A percentile compares a stretch with the other conserved stretches of the same genome.
Evolutionary conservation across 139 green algal species (phyloP).

Genomic region (Limnomonas spitsbergensis): DNA sequence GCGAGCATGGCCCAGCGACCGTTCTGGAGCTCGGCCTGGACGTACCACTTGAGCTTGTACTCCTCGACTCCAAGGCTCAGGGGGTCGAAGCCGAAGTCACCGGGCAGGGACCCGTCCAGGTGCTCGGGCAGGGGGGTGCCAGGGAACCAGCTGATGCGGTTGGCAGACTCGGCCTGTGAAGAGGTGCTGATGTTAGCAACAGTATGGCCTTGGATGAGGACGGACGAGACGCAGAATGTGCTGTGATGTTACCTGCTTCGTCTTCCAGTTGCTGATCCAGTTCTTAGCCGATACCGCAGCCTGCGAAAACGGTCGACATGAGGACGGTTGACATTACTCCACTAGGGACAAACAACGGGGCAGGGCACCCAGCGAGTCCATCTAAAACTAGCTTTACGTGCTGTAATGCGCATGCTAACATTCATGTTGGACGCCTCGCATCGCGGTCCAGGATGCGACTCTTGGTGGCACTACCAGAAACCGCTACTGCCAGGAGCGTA

Average conservation of each 20-base stretch:
- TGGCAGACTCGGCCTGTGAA: background rate
- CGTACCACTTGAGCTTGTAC: slow-evolving; percentile 45
- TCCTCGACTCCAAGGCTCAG: slow-evolving; percentile 27
- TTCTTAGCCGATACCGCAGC: background rate
- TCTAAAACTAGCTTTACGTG: background rate
- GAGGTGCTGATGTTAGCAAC: background rate
- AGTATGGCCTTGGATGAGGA: background rate
- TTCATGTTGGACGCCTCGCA: background rate
- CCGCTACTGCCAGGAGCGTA: no score
- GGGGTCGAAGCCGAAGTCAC: slow-evolving; percentile 76
- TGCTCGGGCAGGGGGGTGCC: slow-evolving; percentile 40
- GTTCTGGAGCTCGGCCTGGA: slow-evolving; percentile 83
- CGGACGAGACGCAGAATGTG: background rate
- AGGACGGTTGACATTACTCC: background rate
- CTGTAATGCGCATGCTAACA: background rate
- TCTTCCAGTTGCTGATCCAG: slow-evolving; percentile 8
- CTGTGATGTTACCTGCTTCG: background rate
- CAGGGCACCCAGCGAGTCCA: background rate
- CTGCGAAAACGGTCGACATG: background rate
- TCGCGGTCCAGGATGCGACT: no score
- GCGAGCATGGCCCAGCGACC: slow-evolving; percentile 71
- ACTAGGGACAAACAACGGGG: background rate
- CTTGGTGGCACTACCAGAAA: no score
- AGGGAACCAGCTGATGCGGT: slow-evolving; percentile 48
- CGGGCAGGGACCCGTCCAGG: slow-evolving; percentile 58